Evolutionary conservation across 2,329 filamentous ascomycete genomes (phyloP), one percentile per base, ranked within the genome.

Genomic region (Aspergillus viridinutans): DNA sequence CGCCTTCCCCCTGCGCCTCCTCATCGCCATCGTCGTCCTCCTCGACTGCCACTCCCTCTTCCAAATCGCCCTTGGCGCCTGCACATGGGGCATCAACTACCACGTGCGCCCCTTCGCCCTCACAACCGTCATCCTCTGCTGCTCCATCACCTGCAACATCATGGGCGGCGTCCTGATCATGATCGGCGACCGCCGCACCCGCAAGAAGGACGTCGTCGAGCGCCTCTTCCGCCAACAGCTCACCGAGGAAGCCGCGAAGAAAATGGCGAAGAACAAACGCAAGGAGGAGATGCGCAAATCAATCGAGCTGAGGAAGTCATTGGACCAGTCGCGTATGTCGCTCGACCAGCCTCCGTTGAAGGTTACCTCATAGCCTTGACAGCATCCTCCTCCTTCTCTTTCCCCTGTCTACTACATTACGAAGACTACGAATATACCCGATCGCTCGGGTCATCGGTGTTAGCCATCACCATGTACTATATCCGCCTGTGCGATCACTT

Each of bases 131-230:
- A 92, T 95, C 55, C 88, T 95, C 1, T 89, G 86, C 67, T 89
- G 85, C 67, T 90, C 87, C 25, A 90, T 95, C 64, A 83, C 85
- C 0, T 88, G 85, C 69, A 95, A 95, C 69, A 87, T 91, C 61
- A 83, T 83, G 0, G 90, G 88, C 0, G 90, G 90, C 3, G 74
- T 95, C 1, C 70, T 93, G 26, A 95, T 95, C 69, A 85, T 81
- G 62, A 80, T 91, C 17, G 90, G 90, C 1, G 90, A 93, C 68
- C 83, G 86, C 21, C 84, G 82, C 61, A 92, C 90, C 1, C 80
- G 90, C 52, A 95, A 95, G 81, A 93, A 92, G 82, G 90, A 95
- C 45, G 89, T 95, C 0, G 79, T 92, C 23, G 87, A 92, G 67
- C 82, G 87, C 48, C 84, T 94, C 74, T 85, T 89, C 66, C 79